phyloP scores from a whole-genome alignment of 305 asterid genomes.

The Lippia alba region DNA sequence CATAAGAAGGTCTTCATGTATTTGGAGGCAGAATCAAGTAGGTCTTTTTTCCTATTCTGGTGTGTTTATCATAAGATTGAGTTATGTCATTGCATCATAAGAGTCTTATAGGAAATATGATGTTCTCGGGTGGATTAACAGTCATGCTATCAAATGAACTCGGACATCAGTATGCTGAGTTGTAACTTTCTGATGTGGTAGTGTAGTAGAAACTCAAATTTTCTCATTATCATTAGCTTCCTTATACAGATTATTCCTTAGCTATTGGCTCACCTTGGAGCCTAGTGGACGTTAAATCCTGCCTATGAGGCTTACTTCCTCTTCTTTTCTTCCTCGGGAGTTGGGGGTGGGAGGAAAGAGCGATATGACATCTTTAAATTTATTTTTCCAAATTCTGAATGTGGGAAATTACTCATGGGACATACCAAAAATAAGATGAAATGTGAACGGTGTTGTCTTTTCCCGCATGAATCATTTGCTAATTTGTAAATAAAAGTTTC shows the following conservation, averaged over 20 bases:
- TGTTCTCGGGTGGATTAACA: no score
- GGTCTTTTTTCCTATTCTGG: no score
- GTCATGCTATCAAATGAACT: no score
- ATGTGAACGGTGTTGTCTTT: no score
- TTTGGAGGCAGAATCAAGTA: no score
- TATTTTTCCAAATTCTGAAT: not conserved
- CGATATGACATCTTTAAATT: not conserved
- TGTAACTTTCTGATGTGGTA: no score
- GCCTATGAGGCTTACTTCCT: not conserved
- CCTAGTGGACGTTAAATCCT: not conserved
- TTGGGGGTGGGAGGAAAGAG: not conserved
- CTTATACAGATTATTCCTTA: not conserved
- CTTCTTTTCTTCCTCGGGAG: no score
- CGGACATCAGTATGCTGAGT: no score
- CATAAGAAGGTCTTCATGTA: not conserved
- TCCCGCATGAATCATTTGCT: not conserved
- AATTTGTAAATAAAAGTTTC: not conserved
- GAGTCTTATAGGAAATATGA: no score
- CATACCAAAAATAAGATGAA: not conserved
- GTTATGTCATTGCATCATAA: no score
- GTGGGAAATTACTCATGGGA: conserved; percentile 1
- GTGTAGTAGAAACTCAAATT: not conserved
- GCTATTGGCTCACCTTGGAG: not conserved
- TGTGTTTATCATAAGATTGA: no score
- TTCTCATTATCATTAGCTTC: not conserved